These are phyloP conservation scores for Eucalyptus guilfoylei DNA, from an alignment of 345 rosid genomes.

Conservation along the genomic window DNA sequence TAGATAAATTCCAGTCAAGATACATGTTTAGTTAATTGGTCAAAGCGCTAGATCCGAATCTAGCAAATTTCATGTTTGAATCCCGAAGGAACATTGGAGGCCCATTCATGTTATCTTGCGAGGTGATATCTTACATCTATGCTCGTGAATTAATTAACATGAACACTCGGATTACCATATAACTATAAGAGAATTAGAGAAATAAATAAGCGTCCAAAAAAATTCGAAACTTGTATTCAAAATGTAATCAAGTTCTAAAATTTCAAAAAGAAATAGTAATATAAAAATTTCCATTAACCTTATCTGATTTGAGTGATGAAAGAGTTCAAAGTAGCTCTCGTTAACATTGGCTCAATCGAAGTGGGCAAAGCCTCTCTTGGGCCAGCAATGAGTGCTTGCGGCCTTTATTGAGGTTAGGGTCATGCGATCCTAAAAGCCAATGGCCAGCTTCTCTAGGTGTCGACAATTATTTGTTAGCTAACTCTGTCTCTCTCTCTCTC, in stretches of 20 bases:
- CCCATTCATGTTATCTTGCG: background rate
- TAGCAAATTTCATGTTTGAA: background rate
- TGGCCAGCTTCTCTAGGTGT: too few relatives aligned
- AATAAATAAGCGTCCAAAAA: background rate
- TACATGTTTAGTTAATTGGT: background rate
- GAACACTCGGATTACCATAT: background rate
- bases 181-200: background rate
- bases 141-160: background rate
- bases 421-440: background rate
- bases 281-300: background rate
- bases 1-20: background rate
- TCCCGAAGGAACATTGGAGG: background rate
- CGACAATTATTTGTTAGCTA: background rate
- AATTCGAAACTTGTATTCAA: background rate
- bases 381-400: background rate
- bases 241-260: background rate
- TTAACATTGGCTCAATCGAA: background rate
- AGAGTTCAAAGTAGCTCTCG: background rate
- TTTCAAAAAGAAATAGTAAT: background rate
- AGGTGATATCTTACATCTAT: background rate
- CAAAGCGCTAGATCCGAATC: background rate
- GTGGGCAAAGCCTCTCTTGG: background rate
- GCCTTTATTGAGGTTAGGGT: background rate
- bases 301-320: background rate
- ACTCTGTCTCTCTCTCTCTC: too few relatives aligned